Base-by-base conservation (phyloP, 495 filamentous ascomycete genomes). In the Neurospora sublineolata region DNA sequence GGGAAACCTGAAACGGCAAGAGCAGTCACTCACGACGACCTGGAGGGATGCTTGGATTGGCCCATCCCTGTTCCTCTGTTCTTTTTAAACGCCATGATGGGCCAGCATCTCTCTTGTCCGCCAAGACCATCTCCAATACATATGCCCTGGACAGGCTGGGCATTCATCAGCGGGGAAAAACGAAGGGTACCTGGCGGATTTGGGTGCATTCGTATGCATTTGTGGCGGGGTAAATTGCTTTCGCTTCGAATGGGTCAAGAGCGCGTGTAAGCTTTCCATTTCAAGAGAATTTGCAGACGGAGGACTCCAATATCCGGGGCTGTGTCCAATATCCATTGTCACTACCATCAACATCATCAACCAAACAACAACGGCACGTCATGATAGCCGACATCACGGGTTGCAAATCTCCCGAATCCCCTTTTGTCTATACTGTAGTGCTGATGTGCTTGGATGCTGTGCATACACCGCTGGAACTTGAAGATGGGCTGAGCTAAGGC, bases 1-100 rank as follows among this genome's bases (percentile, higher is more conserved):
- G 64, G 69, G 44, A 6, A 68, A 71, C 68, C 75, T 77, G 75
- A 76, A 77, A 77, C 77, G 68, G 64, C 52, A 64, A 64, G 52
- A 52, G 44, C 44, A 52, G 44, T 52, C 20, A 41, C 39, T 41
- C 39, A 41, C 14, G 39, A 41, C 14, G 39, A 41, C 33, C 33
- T 36, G 33, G 33, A 36, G 33, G 33, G 46, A 18, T 60, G 52
- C 27, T 33, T 33, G 52, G 52, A 18, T 60, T 18, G 52, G 52
- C 52, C 14, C 52, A 33, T 30, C 27, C 52, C 23, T 46, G 46
- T 58, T 27, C 20, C 46, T 58, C 27, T 58, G 46, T 58, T 58
- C 11, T 27, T 20, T 20, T 46, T 58, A 58, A 27, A 58, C 46
- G 46, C 46, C 46, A 58, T 27, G 20, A 58, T 58, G 20, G 46